Evolutionary conservation across 2,329 filamentous ascomycete species (phyloP).

Genomic region (Tolypocladium tropicale): DNA sequence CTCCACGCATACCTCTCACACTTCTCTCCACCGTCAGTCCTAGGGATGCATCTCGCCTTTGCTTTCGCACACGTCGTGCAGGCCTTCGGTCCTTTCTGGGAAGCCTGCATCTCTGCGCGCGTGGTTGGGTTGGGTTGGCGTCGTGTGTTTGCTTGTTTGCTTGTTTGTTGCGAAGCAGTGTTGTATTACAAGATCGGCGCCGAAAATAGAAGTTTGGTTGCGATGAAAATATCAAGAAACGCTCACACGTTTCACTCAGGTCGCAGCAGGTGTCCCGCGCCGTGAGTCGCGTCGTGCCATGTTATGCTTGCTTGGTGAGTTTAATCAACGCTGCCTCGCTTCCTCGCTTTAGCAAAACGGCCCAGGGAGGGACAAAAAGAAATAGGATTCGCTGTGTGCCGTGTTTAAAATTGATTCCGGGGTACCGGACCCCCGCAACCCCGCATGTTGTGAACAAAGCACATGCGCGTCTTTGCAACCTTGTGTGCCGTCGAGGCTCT

Average conservation of each 20-base stretch:
- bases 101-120: conserved; percentile 12
- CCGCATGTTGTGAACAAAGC: neutral
- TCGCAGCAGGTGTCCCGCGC: neutral
- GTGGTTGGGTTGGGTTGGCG: neutral
- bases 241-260: neutral
- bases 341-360: neutral
- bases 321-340: no score
- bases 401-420: neutral
- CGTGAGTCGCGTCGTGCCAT: neutral
- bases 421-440: neutral
- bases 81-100: conserved; percentile 35
- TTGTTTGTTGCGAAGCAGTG: neutral
- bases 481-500: neutral
- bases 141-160: neutral
- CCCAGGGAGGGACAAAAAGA: neutral
- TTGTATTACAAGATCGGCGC: neutral
- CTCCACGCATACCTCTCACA: conserved; percentile 33
- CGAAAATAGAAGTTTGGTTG: neutral
- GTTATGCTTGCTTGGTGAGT: neutral
- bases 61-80: conserved; percentile 41
- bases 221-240: neutral
- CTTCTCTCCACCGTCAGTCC: conserved; percentile 26
- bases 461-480: neutral
- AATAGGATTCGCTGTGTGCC: neutral
- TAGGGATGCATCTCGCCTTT: conserved; percentile 38